A percentile compares a stretch with the other conserved stretches of the same genome.
Conservation (phyloP, 805 yeast species). For the Metschnikowia lochheadii region DNA sequence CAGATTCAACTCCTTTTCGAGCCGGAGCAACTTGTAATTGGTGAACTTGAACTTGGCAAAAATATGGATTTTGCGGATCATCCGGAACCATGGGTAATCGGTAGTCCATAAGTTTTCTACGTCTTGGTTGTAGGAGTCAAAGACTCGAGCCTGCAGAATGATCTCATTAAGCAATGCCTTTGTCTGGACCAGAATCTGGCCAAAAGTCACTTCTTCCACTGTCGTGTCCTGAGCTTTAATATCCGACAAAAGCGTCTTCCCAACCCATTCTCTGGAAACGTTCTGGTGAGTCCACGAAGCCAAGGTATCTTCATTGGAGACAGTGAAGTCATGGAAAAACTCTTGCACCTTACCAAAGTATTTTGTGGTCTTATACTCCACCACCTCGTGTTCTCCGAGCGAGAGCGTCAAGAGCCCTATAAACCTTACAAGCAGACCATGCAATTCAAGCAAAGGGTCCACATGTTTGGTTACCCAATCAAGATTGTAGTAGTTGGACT, state of each 20-base stretch:
- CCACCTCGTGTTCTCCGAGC: conserved; percentile 39
- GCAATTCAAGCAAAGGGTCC: conserved; percentile 28
- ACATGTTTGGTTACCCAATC: conserved; percentile 27
- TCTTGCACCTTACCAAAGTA: conserved; percentile 20
- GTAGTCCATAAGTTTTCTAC: conserved; percentile 49
- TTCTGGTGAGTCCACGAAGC: conserved; percentile 20
- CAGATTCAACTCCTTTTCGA: conserved; percentile 28
- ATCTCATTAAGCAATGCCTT: not conserved
- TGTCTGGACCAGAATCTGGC: conserved; percentile 23
- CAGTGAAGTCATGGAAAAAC: conserved; percentile 18
- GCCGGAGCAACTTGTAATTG: conserved; percentile 47
- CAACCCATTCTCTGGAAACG: conserved; percentile 19
- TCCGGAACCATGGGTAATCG: conserved; percentile 79
- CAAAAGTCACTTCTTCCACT: conserved; percentile 13
- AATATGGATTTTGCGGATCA: conserved; percentile 53
- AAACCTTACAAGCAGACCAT: conserved; percentile 33
- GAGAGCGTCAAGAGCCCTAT: conserved; percentile 35
- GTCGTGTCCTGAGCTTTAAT: conserved; percentile 8
- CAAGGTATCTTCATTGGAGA: conserved; percentile 10
- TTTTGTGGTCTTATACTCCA: conserved; percentile 22
- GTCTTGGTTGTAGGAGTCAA: conserved; percentile 45
- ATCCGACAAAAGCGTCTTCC: conserved; percentile 22
- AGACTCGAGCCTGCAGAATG: conserved; percentile 28
- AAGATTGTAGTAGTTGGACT: conserved; percentile 32
- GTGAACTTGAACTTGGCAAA: conserved; percentile 54